Base-by-base conservation (phyloP, 352 stramenopile genomes). In the Phytophthora chlamydospora region DNA sequence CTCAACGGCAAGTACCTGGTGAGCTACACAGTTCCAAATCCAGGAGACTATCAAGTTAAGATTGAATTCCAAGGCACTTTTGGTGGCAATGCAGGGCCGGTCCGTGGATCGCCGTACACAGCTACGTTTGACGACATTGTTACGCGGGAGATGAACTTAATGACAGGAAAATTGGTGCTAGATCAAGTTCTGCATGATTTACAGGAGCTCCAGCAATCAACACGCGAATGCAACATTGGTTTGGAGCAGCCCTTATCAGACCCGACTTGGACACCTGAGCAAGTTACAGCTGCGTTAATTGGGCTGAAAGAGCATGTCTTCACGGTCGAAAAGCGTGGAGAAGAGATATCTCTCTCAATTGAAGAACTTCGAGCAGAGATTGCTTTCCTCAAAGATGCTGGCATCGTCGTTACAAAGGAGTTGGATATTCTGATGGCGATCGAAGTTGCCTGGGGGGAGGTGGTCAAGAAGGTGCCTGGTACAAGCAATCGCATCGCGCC, bases 1-100 rank as follows among this genome's bases (percentile, higher is more conserved):
- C 57, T 85, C 9, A 92, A 99, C 53, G 96, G 96, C n/a, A 95
- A 86, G 14, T 98, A 99, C 63, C 62, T 95, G 16, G 92, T 99
- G 34, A 95, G 82, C 35, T 99, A 97, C 63, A 96, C 70, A 9
- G 76, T 93, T 35, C 83, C 87, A 9, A 81, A 74, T 27, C 66
- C 85, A 5, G 95, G 95, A 17, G 79, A 90, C 29, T 98, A 98
- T 63, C 71, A 78, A 13, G 66, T 99, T 12, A 55, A 77, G 41
- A 84, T 99, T 17, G 56, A 88, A n/a, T 98, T 98, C 55, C 71
- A 84, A 21, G 96, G 96, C 0, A 98, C 93, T 11, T 98, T 98
- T 62, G 80, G 90, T 43, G 95, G 95, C 5, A 79, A 81, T 11
- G 68, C 82, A 5, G 96, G 96, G 8, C 54, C 62, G 13, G 96